Base-by-base conservation (phyloP, 1,139 yeast genomes). In the Kodamaea arcana region DNA sequence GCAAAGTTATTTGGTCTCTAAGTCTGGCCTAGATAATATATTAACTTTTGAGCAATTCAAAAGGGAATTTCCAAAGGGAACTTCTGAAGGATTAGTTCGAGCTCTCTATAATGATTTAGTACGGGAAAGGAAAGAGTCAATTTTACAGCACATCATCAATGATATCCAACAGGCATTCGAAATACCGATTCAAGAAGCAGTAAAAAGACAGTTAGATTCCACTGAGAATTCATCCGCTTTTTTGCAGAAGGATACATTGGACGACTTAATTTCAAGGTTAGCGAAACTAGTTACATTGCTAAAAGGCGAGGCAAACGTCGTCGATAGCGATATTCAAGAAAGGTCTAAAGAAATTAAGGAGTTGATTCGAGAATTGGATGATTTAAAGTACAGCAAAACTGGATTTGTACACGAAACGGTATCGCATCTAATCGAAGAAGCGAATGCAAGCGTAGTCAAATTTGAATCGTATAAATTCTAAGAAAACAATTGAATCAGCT, bases 131-230 rank as follows among this genome's bases (percentile, higher is more conserved):
- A 27, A 40, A 2, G 27, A 30, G 3, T 24, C 31, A 2, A 30
- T 45, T 15, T 14, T 50, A 3, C 34, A 44, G 3, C 34, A 32
- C 3, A 45, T 60, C 1, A 35, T 40, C n/a, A 22, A 30, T 0
- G 44, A 47, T 21, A 54, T 62, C 3, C 35, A 41, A 3, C 15
- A 43, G 1, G 45, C 48, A 23, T 60, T 61, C 32, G 39, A 57
- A 15, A 39, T 57, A 4, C 65, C 69, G 1, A 33, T 58, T 24
- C 33, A 34, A n/a, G 17, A 27, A 11, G 12, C 34, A 12, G 22
- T 25, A 4, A 32, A 25, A 11, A 25, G 20, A 28, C 27, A 23
- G 14, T 8, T 29, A 11, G 31, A 18, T 3, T 9, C 27, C 14
- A 5, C 17, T 7, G 6, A 15, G 24, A 16, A 3, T 24, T 29